Evolutionary conservation across 73 alveolate species (phyloP).

Genomic region (Diophrys appendiculata): DNA sequence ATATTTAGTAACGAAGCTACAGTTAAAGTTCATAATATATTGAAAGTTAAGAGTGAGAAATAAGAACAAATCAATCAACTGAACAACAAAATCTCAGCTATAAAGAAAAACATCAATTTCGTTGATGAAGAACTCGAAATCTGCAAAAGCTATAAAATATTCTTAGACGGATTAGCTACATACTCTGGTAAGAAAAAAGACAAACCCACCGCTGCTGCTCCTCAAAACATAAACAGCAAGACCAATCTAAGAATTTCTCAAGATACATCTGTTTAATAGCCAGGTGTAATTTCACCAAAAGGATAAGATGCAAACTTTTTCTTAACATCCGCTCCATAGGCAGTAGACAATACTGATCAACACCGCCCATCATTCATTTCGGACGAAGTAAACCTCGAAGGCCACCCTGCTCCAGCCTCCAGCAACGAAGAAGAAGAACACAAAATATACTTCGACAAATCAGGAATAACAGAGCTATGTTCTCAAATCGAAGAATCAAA

Average conservation of each 20-base stretch:
- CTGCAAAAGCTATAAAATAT: constrained; percentile 13
- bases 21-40: constrained; percentile 6
- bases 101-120: constrained; percentile 17
- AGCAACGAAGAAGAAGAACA: constrained; percentile 1
- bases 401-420: neutral
- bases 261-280: neutral
- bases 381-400: no score
- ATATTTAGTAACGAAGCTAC: constrained; percentile 33
- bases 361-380: no score
- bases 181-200: constrained; percentile 37
- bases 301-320: neutral
- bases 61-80: constrained; percentile 14
- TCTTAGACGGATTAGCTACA: constrained; percentile 34
- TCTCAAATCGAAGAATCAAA: constrained; percentile 41
- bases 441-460: constrained; percentile 34
- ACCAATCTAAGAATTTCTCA: neutral
- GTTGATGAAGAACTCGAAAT: constrained; percentile 33
- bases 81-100: constrained; percentile 16
- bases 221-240: neutral
- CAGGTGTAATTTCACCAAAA: neutral
- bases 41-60: constrained; percentile 8
- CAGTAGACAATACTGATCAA: no score
- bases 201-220: no score
- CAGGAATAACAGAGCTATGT: constrained; percentile 21
- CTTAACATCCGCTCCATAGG: neutral